Base-by-base conservation (phyloP, 2,329 filamentous ascomycete genomes). In the Coleophoma cylindrospora region DNA sequence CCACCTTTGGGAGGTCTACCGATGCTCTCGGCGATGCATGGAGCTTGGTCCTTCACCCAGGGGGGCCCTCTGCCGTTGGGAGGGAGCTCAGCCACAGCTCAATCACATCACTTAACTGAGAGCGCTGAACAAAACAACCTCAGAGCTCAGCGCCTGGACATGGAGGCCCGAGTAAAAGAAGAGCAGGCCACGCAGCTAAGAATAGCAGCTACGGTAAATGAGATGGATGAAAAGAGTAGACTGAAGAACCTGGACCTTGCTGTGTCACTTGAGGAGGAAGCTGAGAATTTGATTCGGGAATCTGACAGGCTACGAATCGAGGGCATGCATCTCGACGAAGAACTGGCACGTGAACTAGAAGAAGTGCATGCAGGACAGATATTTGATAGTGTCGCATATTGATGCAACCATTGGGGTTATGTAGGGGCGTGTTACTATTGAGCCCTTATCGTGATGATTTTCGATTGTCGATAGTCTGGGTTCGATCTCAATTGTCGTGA, bases 261-360 rank as follows among this genome's bases (percentile, higher is more conserved):
- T 17, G 50, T 48, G 10, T 46, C 36, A 11, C 27, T 62, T 21
- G 54, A 60, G 34, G 60, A 63, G 45, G 56, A 60, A 38, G 57
- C 55, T 0, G 57, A 53, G 32, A 55, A 49, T 6, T 60, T 45
- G 45, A 56, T 50, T 22, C 54, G 53, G 15, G 61, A 63, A 21
- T 59, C 53, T 0, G 53, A 57, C 27, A 57, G 54, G 27, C 48
- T 64, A 48, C 51, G 54, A 21, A 58, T 55, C 13, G 60, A 63
- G 43, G 60, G 53, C 32, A 33, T 46, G 38, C 54, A 57, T 47
- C 32, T 61, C 38, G 60, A 63, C 49, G 38, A 17, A n/a, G 61
- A 62, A 40, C 49, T 62, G 45, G 60, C 60, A 2, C 57, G 57
- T 33, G 58, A 54, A 37, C 21, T 61, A 11, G 50, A 60, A 11